Evolutionary conservation across 2,329 filamentous ascomycete genomes (phyloP).

Genomic region (Mycosphaerella sp.): DNA sequence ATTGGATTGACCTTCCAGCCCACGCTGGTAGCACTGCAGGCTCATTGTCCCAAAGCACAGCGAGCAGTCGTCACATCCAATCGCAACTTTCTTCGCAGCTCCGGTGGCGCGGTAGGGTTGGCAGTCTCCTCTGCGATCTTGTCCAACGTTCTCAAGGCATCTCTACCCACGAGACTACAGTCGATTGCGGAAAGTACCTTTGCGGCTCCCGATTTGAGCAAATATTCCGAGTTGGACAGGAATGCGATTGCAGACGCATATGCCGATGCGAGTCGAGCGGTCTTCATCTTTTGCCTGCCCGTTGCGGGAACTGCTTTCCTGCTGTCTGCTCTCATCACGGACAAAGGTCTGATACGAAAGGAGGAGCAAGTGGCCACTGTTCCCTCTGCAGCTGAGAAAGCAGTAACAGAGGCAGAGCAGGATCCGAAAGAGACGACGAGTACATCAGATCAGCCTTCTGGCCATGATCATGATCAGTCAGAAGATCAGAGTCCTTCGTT

Average conservation of each 20-base stretch:
- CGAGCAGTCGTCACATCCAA: constrained; percentile 57
- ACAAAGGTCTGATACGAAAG: constrained; percentile 24
- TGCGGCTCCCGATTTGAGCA: constrained; percentile 30
- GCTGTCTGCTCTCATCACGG: constrained; percentile 46
- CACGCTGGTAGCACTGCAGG: constrained; percentile 46
- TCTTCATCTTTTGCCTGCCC: constrained; percentile 53
- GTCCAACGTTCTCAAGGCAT: constrained; percentile 28
- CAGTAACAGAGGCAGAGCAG: neutral
- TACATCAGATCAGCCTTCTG: neutral
- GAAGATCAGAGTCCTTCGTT: neutral
- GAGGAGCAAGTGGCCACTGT: constrained; percentile 21
- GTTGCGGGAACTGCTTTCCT: constrained; percentile 48
- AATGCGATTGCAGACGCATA: constrained; percentile 33
- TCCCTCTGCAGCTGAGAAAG: neutral
- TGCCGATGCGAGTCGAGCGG: constrained; percentile 43
- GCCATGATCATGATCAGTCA: neutral
- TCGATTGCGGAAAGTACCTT: constrained; percentile 39
- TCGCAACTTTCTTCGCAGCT: constrained; percentile 56
- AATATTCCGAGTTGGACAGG: constrained; percentile 33
- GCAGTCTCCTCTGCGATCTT: constrained; percentile 52
- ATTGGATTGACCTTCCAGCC: constrained; percentile 50
- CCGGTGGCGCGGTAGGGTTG: constrained; percentile 54
- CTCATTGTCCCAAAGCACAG: constrained; percentile 49
- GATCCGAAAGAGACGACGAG: neutral
- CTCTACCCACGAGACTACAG: constrained; percentile 37